Evolutionary conservation across 2,329 filamentous ascomycete species (phyloP).

Genomic region (Paecilomyces niveus): DNA sequence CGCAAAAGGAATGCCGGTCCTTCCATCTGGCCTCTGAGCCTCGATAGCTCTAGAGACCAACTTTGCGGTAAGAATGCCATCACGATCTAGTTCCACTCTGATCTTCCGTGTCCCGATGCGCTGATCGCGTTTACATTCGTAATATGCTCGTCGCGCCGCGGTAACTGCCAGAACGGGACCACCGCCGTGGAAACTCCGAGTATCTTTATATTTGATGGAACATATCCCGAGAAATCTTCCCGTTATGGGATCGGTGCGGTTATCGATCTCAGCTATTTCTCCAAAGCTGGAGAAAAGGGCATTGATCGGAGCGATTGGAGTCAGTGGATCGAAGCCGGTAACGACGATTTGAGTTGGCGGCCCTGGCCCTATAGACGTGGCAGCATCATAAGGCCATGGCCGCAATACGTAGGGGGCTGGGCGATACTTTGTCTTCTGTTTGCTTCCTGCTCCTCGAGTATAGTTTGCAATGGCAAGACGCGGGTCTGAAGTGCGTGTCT

Average conservation of each 20-base stretch:
- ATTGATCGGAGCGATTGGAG: slow-evolving; percentile 52
- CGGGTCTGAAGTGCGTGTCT: slow-evolving; percentile 68
- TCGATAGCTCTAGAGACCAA: slow-evolving; percentile 70
- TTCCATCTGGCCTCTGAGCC: slow-evolving; percentile 52
- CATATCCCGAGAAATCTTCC: slow-evolving; percentile 92
- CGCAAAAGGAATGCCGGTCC: slow-evolving; percentile 15
- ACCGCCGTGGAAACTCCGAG: slow-evolving; percentile 44
- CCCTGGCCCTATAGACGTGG: slow-evolving; percentile 78
- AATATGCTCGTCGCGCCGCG: slow-evolving; percentile 69
- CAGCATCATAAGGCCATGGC: slow-evolving; percentile 73
- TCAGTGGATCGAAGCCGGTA: slow-evolving; percentile 90
- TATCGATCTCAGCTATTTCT: slow-evolving; percentile 83
- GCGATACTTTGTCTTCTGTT: slow-evolving; percentile 64
- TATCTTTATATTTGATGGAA: slow-evolving; percentile 81
- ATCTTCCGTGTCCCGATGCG: slow-evolving; percentile 72
- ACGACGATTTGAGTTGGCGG: slow-evolving; percentile 88
- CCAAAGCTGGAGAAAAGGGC: slow-evolving; percentile 36
- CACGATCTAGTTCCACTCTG: slow-evolving; percentile 80
- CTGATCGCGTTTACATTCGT: slow-evolving; percentile 67
- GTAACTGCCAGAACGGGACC: slow-evolving; percentile 61
- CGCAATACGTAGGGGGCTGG: slow-evolving; percentile 69
- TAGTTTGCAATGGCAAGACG: slow-evolving; percentile 64
- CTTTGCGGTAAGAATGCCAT: slow-evolving; percentile 72
- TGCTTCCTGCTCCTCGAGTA: slow-evolving; percentile 54
- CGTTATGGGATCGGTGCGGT: slow-evolving; percentile 90